Evolutionary conservation across 306 rosid species (phyloP).

Genomic region (Prunus kanzakura): DNA sequence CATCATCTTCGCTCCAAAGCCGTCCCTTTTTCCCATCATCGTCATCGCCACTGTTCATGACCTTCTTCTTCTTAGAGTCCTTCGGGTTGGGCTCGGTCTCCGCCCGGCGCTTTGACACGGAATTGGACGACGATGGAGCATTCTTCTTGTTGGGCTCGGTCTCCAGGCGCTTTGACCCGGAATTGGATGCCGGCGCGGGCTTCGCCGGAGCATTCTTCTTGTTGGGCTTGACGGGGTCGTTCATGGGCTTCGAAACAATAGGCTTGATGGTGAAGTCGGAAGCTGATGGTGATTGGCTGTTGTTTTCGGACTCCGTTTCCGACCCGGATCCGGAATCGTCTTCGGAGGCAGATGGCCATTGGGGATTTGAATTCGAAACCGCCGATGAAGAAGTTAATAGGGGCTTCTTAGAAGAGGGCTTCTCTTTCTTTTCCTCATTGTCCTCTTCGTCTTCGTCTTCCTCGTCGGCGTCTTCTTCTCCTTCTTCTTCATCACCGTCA

Average conservation of each 20-base stretch:
- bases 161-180: conserved; percentile 22
- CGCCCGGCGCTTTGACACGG: conserved; percentile 21
- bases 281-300: conserved; percentile 33
- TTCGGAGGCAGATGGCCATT: conserved; percentile 1
- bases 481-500: neutral
- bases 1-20: conserved; percentile 50
- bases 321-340: conserved; percentile 31
- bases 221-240: conserved; percentile 14
- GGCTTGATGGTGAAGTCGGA: conserved; percentile 58
- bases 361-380: neutral
- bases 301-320: conserved; percentile 38
- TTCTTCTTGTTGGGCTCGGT: conserved; percentile 17
- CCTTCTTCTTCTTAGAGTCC: conserved; percentile 35
- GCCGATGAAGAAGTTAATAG: neutral
- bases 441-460: conserved; percentile 5
- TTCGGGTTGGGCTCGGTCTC: conserved; percentile 16
- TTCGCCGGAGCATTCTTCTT: conserved; percentile 11
- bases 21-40: conserved; percentile 42
- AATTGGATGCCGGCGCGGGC: conserved; percentile 14
- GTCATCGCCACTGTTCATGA: conserved; percentile 16
- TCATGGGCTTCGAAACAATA: conserved; percentile 27
- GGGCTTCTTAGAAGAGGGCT: neutral
- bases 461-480: neutral
- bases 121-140: neutral
- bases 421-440: neutral